Evolutionary conservation across 495 filamentous ascomycete species (phyloP).

Genomic region (Aspergillus nidulans): DNA sequence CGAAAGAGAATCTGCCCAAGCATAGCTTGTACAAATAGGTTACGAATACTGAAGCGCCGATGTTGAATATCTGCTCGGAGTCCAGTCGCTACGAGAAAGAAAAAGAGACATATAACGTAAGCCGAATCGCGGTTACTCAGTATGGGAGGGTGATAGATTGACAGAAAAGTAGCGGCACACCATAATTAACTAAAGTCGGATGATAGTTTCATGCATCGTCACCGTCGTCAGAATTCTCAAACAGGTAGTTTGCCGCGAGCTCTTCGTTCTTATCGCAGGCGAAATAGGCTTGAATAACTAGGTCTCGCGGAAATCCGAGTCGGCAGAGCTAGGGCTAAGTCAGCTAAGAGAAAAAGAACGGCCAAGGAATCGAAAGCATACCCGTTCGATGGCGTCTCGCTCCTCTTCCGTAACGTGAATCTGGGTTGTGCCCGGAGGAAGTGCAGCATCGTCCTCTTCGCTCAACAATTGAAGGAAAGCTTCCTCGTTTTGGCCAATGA

Average conservation of each 20-base stretch:
- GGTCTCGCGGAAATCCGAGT: slow-evolving; percentile 87
- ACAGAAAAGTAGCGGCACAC: slow-evolving; percentile 6
- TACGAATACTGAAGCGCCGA: neutral
- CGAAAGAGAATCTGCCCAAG: too few relatives aligned
- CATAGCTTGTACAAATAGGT: neutral
- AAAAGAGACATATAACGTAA: neutral
- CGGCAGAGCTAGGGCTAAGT: slow-evolving; percentile 69
- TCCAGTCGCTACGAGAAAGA: neutral
- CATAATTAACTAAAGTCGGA: neutral
- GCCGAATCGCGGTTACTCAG: slow-evolving; percentile 9
- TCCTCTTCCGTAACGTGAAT: slow-evolving; percentile 94
- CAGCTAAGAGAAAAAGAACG: slow-evolving; percentile 7
- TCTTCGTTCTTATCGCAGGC: slow-evolving; percentile 99
- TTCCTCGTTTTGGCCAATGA: slow-evolving; percentile 87
- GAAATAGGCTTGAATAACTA: slow-evolving; percentile 97
- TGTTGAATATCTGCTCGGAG: neutral
- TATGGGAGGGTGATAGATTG: slow-evolving; percentile 15
- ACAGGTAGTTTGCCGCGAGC: slow-evolving; percentile 93
- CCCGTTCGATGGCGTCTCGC: slow-evolving; percentile 91
- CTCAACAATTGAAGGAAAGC: slow-evolving; percentile 85
- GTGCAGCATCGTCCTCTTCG: slow-evolving; percentile 71
- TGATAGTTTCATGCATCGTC: slow-evolving; percentile 47
- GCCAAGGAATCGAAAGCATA: slow-evolving; percentile 40
- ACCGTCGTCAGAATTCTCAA: slow-evolving; percentile 91
- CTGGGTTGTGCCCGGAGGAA: slow-evolving; percentile 84